These are phyloP conservation scores for Diaporthe aspalathi DNA, from an alignment of 2,329 filamentous ascomycete species.

Conservation along the genomic window DNA sequence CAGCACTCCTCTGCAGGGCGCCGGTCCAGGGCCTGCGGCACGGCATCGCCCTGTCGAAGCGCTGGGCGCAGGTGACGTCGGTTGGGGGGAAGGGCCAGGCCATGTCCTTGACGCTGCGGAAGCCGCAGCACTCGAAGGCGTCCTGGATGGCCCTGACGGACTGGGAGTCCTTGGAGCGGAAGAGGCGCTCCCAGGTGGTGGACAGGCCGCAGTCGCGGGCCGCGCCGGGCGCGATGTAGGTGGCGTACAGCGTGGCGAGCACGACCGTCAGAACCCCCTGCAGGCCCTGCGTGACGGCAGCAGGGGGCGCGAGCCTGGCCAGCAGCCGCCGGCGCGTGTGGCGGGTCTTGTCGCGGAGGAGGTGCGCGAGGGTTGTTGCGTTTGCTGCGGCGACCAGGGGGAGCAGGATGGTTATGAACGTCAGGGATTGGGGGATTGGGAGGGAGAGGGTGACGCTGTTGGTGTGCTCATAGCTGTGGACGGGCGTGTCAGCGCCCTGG, in stretches of 20 bases:
- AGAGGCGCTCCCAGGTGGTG: conserved; percentile 67
- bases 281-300: conserved; percentile 53
- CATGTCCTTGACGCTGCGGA: conserved; percentile 67
- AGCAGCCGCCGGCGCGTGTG: conserved; percentile 37
- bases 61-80: conserved; percentile 54
- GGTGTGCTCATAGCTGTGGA: conserved; percentile 53
- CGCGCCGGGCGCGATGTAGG: conserved; percentile 49
- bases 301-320: conserved; percentile 45
- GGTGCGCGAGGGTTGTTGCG: conserved; percentile 49
- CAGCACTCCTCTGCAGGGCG: conserved; percentile 64
- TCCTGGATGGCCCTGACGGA: conserved; percentile 73
- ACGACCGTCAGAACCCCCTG: conserved; percentile 57
- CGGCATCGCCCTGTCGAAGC: conserved; percentile 57
- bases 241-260: conserved; percentile 57
- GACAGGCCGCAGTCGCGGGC: conserved; percentile 65
- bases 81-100: conserved; percentile 69
- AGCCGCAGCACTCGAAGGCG: conserved; percentile 73
- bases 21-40: conserved; percentile 69
- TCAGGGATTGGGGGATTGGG: conserved; percentile 51
- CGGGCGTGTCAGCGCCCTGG: conserved; percentile 29
- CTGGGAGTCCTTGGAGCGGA: conserved; percentile 58
- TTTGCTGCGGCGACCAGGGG: conserved; percentile 54
- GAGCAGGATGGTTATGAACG: conserved; percentile 53
- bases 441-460: conserved; percentile 54
- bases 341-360: conserved; percentile 45